phyloP scores from a whole-genome alignment of 768 basidiomycete genomes.

The Russula sp. region DNA sequence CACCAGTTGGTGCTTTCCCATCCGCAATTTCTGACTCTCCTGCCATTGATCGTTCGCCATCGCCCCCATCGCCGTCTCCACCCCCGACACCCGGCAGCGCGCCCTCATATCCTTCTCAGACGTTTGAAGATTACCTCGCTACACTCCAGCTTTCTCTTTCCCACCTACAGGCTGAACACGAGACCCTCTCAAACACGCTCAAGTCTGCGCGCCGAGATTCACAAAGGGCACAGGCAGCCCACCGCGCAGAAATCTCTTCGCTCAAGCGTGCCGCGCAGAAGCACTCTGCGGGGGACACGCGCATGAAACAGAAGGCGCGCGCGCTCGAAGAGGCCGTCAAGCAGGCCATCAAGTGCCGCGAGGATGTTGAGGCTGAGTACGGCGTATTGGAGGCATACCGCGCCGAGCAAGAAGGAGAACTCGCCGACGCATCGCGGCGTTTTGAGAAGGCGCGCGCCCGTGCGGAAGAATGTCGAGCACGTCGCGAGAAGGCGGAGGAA shows the following conservation, averaged over 20 bases:
- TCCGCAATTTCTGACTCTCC: neutral
- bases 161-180: conserved; percentile 55
- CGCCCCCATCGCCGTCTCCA: conserved; percentile 20
- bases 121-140: conserved; percentile 57
- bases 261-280: conserved; percentile 82
- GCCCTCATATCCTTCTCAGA: conserved; percentile 32
- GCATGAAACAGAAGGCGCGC: conserved; percentile 80
- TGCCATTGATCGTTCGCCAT: conserved; percentile 14
- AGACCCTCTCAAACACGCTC: conserved; percentile 57
- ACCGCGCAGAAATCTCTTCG: conserved; percentile 78
- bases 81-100: conserved; percentile 22
- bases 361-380: conserved; percentile 38
- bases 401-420: conserved; percentile 10
- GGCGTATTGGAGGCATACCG: conserved; percentile 33
- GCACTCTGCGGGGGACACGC: conserved; percentile 59
- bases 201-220: conserved; percentile 75
- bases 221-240: conserved; percentile 73
- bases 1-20: conserved; percentile 9
- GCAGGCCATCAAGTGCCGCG: conserved; percentile 48
- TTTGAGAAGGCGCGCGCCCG: conserved; percentile 1
- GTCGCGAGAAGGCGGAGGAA: conserved; percentile 33
- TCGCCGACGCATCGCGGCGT: conserved; percentile 29
- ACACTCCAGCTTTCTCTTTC: conserved; percentile 65
- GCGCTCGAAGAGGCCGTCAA: conserved; percentile 87
- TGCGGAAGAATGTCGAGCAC: conserved; percentile 15